A percentile compares a stretch with the other conserved stretches of the same genome.
phyloP scores from a whole-genome alignment of 768 basidiomycete species.

The Royoungia palumana region DNA sequence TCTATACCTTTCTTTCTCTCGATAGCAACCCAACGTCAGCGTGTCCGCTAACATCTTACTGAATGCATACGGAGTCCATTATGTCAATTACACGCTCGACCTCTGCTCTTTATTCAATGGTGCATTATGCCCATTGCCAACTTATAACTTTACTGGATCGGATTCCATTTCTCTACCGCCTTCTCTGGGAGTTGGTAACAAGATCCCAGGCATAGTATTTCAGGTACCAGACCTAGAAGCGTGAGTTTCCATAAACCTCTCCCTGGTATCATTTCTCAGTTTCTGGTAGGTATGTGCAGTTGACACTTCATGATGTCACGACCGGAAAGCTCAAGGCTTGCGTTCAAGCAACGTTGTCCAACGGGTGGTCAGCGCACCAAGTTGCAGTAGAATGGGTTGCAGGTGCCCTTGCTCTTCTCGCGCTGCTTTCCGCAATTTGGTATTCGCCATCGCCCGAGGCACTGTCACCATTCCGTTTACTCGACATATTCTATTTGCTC shows the following conservation, averaged over 20 bases:
- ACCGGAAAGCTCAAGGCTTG: constrained; percentile 82
- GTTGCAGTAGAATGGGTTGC: constrained; percentile 75
- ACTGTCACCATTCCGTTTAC: constrained; percentile 68
- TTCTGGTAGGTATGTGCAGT: constrained; percentile 54
- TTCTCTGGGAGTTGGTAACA: constrained; percentile 49
- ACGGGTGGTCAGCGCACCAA: constrained; percentile 83
- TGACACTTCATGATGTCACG: constrained; percentile 64
- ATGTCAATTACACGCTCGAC: constrained; percentile 82
- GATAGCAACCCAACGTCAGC: constrained; percentile 68
- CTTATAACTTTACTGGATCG: constrained; percentile 85
- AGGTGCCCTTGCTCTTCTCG: constrained; percentile 60
- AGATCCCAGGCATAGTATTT: constrained; percentile 79
- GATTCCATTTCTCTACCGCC: constrained; percentile 64
- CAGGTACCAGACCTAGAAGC: constrained; percentile 90
- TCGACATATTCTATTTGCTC: constrained; percentile 80
- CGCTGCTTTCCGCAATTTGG: constrained; percentile 51
- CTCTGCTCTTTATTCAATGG: constrained; percentile 78
- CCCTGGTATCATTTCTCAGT: constrained; percentile 2
- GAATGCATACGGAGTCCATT: constrained; percentile 84
- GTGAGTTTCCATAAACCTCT: constrained; percentile 9
- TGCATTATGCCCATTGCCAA: constrained; percentile 76
- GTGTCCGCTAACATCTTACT: constrained; percentile 80
- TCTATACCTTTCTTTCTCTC: constrained; percentile 12
- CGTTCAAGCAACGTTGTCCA: constrained; percentile 87
- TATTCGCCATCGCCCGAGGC: constrained; percentile 55